Conservation (phyloP, 306 rosid species). For the Cyclanthera cordifolia region DNA sequence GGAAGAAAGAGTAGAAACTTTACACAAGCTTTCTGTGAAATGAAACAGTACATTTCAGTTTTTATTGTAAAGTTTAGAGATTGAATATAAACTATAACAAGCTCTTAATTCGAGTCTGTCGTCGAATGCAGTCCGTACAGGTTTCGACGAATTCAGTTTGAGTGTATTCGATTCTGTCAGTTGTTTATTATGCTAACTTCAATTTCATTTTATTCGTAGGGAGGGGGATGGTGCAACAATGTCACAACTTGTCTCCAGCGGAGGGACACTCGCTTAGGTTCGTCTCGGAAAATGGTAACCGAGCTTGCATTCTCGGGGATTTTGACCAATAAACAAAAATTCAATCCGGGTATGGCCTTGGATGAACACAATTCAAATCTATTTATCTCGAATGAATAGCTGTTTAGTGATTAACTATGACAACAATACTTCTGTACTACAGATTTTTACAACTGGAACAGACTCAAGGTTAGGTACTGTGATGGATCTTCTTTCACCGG, state of each 20-base stretch:
- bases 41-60: background rate
- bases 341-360: slow-evolving; percentile 59
- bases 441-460: slow-evolving; percentile 89
- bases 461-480: slow-evolving; percentile 80
- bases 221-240: slow-evolving; percentile 99
- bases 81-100: background rate
- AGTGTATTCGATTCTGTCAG: background rate
- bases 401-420: background rate
- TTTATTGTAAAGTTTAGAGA: background rate
- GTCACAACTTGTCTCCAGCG: slow-evolving; percentile 72
- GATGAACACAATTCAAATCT: background rate
- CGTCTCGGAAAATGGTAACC: slow-evolving; percentile 60
- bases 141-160: background rate
- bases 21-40: background rate
- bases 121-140: background rate
- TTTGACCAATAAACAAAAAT: slow-evolving; percentile 30
- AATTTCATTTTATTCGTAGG: slow-evolving; percentile 34
- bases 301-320: slow-evolving; percentile 65
- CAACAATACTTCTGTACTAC: slow-evolving; percentile 10
- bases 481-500: slow-evolving; percentile 95
- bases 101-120: background rate
- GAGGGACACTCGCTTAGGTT: slow-evolving; percentile 59
- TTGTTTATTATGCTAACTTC: slow-evolving; percentile 2
- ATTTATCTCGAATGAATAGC: background rate
- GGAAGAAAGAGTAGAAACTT: background rate